Conservation (phyloP, 1,139 yeast species). For the Geotrichum histeridarum region DNA sequence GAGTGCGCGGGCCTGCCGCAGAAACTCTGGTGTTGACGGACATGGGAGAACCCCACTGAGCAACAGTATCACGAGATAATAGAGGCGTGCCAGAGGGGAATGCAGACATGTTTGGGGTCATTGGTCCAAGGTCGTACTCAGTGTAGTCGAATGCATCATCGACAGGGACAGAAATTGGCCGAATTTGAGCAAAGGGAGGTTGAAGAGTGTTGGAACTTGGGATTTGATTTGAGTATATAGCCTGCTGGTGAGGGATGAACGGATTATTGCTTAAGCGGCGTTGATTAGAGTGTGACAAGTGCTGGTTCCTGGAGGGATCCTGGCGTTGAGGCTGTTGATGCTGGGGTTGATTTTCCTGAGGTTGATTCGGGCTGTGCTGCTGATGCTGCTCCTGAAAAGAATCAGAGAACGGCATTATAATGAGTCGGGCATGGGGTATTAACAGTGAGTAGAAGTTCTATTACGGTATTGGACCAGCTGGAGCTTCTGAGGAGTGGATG, state of each 20-base stretch:
- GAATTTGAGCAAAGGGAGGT: constrained; percentile 16
- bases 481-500: background rate
- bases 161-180: constrained; percentile 27
- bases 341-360: background rate
- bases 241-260: constrained; percentile 1
- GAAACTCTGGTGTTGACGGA: background rate
- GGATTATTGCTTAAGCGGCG: constrained; percentile 6
- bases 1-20: constrained; percentile 8
- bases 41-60: constrained; percentile 7
- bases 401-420: constrained; percentile 1
- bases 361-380: background rate
- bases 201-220: constrained; percentile 6
- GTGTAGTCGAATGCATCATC: constrained; percentile 28
- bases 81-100: constrained; percentile 12
- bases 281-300: background rate
- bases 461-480: background rate
- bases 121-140: constrained; percentile 20
- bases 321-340: constrained; percentile 1
- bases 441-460: background rate
- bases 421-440: background rate
- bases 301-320: background rate
- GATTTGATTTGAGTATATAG: background rate
- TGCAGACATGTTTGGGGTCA: background rate
- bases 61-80: constrained; percentile 2
- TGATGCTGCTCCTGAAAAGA: constrained; percentile 3